Evolutionary conservation across 768 basidiomycete species (phyloP).

Genomic region (Crucibulum laeve): DNA sequence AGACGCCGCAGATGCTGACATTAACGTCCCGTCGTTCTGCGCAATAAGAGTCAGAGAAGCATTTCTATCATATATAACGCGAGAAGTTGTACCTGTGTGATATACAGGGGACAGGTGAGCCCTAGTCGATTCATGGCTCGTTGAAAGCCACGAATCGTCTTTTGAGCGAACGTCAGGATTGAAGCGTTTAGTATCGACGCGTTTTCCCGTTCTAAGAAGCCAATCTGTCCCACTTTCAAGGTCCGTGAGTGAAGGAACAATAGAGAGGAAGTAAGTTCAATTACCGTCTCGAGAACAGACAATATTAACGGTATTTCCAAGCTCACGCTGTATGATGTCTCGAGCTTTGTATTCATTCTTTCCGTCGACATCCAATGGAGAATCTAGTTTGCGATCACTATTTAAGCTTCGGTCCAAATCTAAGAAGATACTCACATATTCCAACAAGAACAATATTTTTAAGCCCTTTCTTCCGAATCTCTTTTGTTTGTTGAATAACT

Average conservation of each 20-base stretch:
- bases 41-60: background rate
- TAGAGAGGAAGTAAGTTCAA: conserved; percentile 1
- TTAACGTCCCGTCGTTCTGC: conserved; percentile 55
- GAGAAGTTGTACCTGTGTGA: conserved; percentile 31
- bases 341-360: conserved; percentile 26
- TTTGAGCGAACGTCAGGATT: conserved; percentile 52
- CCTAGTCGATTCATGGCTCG: conserved; percentile 42
- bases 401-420: background rate
- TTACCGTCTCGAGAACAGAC: conserved; percentile 48
- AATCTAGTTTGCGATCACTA: conserved; percentile 16
- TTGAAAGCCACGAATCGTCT: conserved; percentile 51
- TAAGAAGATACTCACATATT: conserved; percentile 16
- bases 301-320: conserved; percentile 38
- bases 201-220: conserved; percentile 62
- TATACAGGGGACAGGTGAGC: conserved; percentile 45
- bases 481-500: conserved; percentile 37
- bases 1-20: conserved; percentile 43
- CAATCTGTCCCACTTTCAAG: conserved; percentile 46
- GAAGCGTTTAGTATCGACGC: conserved; percentile 67
- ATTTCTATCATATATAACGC: background rate
- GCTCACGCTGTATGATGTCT: conserved; percentile 21
- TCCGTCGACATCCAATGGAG: conserved; percentile 26
- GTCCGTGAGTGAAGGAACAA: background rate
- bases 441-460: conserved; percentile 24
- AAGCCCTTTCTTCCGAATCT: conserved; percentile 22